Conservation (phyloP, 2,329 filamentous ascomycete species). For the Aureobasidium sp. region DNA sequence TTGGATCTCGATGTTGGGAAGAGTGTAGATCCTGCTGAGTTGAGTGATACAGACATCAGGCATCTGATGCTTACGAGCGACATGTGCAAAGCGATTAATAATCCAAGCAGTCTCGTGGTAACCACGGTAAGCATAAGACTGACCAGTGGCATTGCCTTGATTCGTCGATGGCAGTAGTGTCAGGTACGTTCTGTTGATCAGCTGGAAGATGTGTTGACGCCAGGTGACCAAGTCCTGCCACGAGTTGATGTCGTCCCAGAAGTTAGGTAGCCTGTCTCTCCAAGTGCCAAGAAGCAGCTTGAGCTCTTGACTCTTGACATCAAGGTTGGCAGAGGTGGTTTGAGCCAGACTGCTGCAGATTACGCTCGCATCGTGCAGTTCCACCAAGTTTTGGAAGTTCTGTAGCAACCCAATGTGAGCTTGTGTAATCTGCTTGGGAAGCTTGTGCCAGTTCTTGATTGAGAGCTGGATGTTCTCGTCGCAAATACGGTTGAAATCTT, state of each 20-base stretch:
- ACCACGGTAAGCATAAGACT: constrained; percentile 91
- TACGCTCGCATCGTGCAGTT: constrained; percentile 93
- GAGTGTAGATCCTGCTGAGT: constrained; percentile 92
- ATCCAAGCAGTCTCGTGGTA: constrained; percentile 99
- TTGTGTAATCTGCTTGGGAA: constrained; percentile 88
- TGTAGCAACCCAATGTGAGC: constrained; percentile 92
- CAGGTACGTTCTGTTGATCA: constrained; percentile 93
- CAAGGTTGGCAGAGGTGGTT: constrained; percentile 77
- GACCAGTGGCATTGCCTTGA: constrained; percentile 68
- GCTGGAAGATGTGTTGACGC: constrained; percentile 96
- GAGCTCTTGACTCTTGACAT: constrained; percentile 89
- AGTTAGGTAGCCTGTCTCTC: constrained; percentile 90
- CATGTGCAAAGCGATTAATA: constrained; percentile 97
- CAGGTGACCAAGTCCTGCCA: constrained; percentile 99
- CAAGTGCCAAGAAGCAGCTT: constrained; percentile 91
- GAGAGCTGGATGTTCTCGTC: constrained; percentile 97
- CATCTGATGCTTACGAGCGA: constrained; percentile 92
- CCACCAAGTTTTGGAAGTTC: constrained; percentile 96
- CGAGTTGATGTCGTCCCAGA: constrained; percentile 98
- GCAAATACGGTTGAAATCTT: constrained; percentile 81
- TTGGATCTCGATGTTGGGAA: constrained; percentile 99
- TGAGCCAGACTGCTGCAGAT: constrained; percentile 85
- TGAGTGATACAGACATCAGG: constrained; percentile 97
- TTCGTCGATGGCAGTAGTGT: constrained; percentile 71
- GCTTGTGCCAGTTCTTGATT: constrained; percentile 96